Evolutionary conservation across 2,329 filamentous ascomycete species (phyloP).

Genomic region (Aureobasidium leucospermi): DNA sequence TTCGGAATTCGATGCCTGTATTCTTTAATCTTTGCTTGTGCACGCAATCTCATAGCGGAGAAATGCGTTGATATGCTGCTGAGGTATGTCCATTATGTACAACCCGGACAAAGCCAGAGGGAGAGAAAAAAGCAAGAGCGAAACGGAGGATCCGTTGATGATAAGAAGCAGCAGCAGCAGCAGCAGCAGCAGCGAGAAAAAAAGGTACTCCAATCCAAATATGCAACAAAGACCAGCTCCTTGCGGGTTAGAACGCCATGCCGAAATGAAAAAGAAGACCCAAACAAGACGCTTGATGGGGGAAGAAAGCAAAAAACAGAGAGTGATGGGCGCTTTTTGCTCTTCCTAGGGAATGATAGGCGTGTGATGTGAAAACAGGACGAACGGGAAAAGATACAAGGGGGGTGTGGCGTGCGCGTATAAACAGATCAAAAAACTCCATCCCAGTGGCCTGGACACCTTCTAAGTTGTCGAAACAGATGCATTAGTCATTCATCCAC

Average conservation of each 20-base stretch:
- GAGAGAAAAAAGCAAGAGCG: neutral
- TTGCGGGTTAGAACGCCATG: neutral
- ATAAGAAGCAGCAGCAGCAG: too few relatives aligned
- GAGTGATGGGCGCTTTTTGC: conserved; percentile 6
- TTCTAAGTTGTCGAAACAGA: neutral
- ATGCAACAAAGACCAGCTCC: conserved; percentile 8
- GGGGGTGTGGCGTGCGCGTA: neutral
- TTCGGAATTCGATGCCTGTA: neutral
- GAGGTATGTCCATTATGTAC: neutral
- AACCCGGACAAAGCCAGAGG: neutral
- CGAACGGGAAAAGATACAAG: neutral
- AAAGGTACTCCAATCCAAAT: conserved; percentile 1
- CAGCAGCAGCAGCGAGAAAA: neutral
- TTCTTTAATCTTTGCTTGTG: neutral
- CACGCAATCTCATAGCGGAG: neutral
- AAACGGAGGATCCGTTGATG: neutral
- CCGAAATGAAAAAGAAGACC: neutral
- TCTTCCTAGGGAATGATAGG: conserved; percentile 6
- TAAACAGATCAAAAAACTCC: neutral
- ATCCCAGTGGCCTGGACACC: neutral
- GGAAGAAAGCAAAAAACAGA: conserved; percentile 1
- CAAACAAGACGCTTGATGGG: neutral
- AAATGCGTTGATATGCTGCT: neutral
- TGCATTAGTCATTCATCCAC: conserved; percentile 5
- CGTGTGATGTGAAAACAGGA: neutral